Base-by-base conservation (phyloP, 495 filamentous ascomycete species). In the Ramalina intermedia region DNA sequence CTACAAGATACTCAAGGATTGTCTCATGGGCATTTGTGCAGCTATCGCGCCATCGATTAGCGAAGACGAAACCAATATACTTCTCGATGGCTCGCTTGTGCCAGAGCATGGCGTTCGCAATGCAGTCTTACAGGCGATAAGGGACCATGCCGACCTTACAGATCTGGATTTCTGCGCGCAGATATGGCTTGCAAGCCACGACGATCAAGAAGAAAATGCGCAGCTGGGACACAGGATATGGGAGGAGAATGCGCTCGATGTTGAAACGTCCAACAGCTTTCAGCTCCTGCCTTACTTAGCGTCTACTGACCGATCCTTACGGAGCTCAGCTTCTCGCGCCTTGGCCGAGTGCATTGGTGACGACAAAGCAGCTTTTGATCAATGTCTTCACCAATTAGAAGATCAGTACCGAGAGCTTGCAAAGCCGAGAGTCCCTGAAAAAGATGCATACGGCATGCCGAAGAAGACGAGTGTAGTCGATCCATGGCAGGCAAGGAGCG, bases 1-100 rank as follows among this genome's bases (percentile, higher is more conserved):
- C 62, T 95, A 95, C 67, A 94, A 91, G 63, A 65, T 86, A 35
- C 77, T 95, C 62, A 94, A 93, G 61, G 93, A 96, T 62, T 93
- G 85, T 53, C 71, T 98, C 41, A 69, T 79, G 24, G 87, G 95
- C 63, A 74, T 91, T 59, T 82, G 84, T 54, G 76, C 86, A 47
- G 87, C 78, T 48, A 72, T 95, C 43, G 78, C 87, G 1, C 73
- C 79, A 2, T 90, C 84, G 43, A 86, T 95, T 44, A 78, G 56
- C 49, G 51, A 69, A 17, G 59, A 70, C 6, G 91, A 98, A 63
- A 79, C 87, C 18, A 62, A 66, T 3, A 76, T 81, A 14, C 75
- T 96, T 11, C 69, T 87, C 11, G 67, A 75, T 44, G 90, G 88
- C 17, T 64, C 73, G 3, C 87, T 90, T 49, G 84, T 90, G 12